phyloP scores from a whole-genome alignment of 805 yeast species.

The Yarrowia porcina region DNA sequence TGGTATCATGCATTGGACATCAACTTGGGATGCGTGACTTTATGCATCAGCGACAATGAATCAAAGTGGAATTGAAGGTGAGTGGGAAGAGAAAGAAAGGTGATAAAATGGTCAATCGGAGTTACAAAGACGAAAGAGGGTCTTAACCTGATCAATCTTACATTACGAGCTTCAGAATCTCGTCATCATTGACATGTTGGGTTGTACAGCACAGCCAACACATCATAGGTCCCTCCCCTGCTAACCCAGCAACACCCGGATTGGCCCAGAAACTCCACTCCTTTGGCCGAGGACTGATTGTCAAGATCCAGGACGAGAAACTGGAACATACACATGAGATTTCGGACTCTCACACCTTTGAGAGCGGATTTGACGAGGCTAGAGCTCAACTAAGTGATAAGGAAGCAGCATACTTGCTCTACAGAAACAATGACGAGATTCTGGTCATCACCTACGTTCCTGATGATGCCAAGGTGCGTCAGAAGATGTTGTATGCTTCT shows the following conservation, averaged over 20 bases:
- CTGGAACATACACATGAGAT: constrained; percentile 30
- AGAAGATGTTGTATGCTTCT: constrained; percentile 92
- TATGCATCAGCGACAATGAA: constrained; percentile 25
- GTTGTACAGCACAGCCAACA: no score
- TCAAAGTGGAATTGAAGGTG: constrained; percentile 26
- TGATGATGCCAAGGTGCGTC: constrained; percentile 73
- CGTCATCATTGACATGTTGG: no score
- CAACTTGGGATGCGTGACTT: constrained; percentile 11
- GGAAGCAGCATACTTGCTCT: constrained; percentile 51
- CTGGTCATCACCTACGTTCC: constrained; percentile 77
- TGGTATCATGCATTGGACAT: neutral
- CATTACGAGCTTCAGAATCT: no score
- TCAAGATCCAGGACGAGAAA: constrained; percentile 40
- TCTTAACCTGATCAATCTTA: no score
- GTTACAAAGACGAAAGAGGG: no score
- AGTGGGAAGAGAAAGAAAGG: neutral
- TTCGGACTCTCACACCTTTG: constrained; percentile 36
- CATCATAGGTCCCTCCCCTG: no score
- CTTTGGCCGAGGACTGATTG: constrained; percentile 40
- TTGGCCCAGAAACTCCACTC: constrained; percentile 28
- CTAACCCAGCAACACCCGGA: constrained; percentile 21
- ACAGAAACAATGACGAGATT: constrained; percentile 37
- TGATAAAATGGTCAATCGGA: neutral
- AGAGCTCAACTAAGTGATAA: constrained; percentile 38
- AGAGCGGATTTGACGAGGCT: constrained; percentile 41